A percentile compares a stretch with the other conserved stretches of the same genome.
Conservation (phyloP, 169 alveolate genomes). For the Babesia ovis region DNA sequence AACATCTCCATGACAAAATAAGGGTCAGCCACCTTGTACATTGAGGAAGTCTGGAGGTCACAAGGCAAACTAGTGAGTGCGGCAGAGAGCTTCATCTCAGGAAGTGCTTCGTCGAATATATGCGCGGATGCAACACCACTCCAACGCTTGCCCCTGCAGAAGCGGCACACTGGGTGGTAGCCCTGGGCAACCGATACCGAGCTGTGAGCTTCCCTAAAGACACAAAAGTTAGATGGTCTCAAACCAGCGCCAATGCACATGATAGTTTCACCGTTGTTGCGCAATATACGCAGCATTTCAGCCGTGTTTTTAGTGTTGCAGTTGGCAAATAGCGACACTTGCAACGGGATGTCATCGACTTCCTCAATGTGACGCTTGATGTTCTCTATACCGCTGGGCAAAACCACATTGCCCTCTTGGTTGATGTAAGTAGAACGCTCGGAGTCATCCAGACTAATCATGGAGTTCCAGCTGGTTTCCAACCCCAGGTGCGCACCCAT, state of each 20-base stretch:
- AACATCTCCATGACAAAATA: conserved; percentile 63
- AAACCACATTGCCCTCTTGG: conserved; percentile 67
- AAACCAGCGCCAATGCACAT: conserved; percentile 69
- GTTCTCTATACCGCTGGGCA: conserved; percentile 69
- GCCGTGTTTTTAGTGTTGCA: conserved; percentile 42
- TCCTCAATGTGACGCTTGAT: conserved; percentile 61
- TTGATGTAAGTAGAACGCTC: conserved; percentile 46
- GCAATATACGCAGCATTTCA: conserved; percentile 56
- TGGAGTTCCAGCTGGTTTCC: conserved; percentile 82
- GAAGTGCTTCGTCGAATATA: conserved; percentile 48
- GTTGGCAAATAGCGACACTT: conserved; percentile 55
- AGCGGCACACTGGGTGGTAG: conserved; percentile 67
- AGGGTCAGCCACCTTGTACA: conserved; percentile 63
- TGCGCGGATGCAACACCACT: conserved; percentile 59
- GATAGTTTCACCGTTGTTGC: conserved; percentile 61
- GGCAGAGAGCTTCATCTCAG: conserved; percentile 62
- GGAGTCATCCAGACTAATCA: conserved; percentile 71
- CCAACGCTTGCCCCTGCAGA: conserved; percentile 70
- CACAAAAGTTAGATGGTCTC: conserved; percentile 46
- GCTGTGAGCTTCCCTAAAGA: conserved; percentile 51
- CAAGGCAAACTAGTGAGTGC: conserved; percentile 63
- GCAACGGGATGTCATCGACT: conserved; percentile 68
- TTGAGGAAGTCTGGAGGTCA: conserved; percentile 46
- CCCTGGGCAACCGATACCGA: conserved; percentile 64
- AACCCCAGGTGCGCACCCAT: conserved; percentile 75